Evolutionary conservation across 2,329 filamentous ascomycete species (phyloP), one percentile per base, ranked within the genome.

Genomic region (Didymella lethalis): DNA sequence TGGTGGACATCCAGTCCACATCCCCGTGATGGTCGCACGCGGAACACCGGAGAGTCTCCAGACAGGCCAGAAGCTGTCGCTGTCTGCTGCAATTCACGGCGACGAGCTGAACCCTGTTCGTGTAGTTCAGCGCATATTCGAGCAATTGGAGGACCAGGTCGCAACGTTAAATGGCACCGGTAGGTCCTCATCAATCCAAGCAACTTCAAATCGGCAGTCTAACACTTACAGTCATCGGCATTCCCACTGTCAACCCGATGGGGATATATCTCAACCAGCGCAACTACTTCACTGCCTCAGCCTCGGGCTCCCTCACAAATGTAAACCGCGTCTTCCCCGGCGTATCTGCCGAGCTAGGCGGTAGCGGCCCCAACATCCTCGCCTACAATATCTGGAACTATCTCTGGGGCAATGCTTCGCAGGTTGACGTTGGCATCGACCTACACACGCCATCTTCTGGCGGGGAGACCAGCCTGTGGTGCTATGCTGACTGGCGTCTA

Each of bases 321-420:
- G 67, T 78, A 2, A 79, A 79, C 38, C 72, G 73, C 38, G 70
- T 76, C 12, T 75, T 76, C 48, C 73, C 73, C 0, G 72, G 73
- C 5, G 61, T 59, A 7, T 68, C 64, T 7, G 61, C 71, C 1
- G 56, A 60, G 6, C 65, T 70, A 10, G 71, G 73, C 16, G 70
- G 68, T 28, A 72, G 64, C 40, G 67, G 66, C 0, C 66, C 71
- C 14, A 48, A 72, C 18, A 60, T 73, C 4, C 65, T 73, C 3
- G 72, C 73, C 7, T 73, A 73, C 58, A 75, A 74, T 44, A 76
- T 78, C 57, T 78, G 77, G 38, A 58, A 65, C 29, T 64, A 63
- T 55, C 65, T 81, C 11, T 82, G 78, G 79, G 79, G 78, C 7
- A 80, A 80, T 52, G 56, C 67, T 1, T 75, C 72, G 11, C 74